Base-by-base conservation (phyloP, 768 basidiomycete species). In the Gymnopilus junonius region DNA sequence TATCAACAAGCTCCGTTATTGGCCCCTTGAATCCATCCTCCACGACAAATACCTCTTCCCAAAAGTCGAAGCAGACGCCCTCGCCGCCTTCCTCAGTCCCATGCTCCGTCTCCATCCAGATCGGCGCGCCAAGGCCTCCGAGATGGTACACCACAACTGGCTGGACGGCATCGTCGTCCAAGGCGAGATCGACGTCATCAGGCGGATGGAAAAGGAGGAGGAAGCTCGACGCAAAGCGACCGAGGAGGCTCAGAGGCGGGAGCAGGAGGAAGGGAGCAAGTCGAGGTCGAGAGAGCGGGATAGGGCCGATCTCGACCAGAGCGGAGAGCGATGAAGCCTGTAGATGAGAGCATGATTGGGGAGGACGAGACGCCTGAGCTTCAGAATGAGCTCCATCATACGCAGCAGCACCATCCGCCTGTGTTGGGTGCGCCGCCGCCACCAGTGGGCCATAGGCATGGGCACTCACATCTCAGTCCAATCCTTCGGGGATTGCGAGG, bases 11-110 rank as follows among this genome's bases (percentile, higher is more conserved):
- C 83, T 99, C 39, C 90, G 95, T 14, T 97, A 86, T 76, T 98
- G 94, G 94, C 93, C 93, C 4, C 83, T 96, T 27, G 85, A 87
- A 0, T 76, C 87, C 10, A 93, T 95, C 21, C 76, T 95, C 61
- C 89, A 92, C 70, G 96, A 99, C 82, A 99, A 99, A 79, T 99
- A 99, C 78, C 86, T 97, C 59, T 94, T 99, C 72, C 89, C 94
- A 1, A 84, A 86, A 54, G 77, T 83, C 4, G 95, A 96, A 55
- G 93, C 97, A 1, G 91, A 93, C 43, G 80, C 85, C 39, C 89
- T 98, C 64, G 84, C 90, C 2, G 83, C 86, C 1, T 96, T 97
- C 83, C 80, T 97, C 14, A 82, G 81, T 12, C 95, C 95, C 3
- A 97, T 99, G 97, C 82, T 99, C 8, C 83, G 92, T 29, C 85